Conservation (phyloP, 345 rosid genomes). For the Camelina neglecta region DNA sequence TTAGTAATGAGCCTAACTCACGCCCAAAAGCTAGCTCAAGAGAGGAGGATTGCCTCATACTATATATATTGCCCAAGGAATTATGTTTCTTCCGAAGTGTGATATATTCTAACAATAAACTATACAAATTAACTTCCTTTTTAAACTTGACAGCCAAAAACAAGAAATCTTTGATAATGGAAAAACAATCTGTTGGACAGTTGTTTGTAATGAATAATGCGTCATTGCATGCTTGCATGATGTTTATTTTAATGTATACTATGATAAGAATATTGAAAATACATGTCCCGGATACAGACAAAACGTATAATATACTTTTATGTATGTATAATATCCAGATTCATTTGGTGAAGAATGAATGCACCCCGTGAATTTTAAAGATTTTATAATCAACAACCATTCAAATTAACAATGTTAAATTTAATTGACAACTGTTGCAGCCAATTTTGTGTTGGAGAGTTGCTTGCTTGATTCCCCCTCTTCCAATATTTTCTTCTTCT, state of each 20-base stretch:
- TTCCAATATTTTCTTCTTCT: background rate
- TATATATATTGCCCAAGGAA: too few relatives aligned
- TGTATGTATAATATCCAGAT: background rate
- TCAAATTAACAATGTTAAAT: too few relatives aligned
- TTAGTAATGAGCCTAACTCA: too few relatives aligned
- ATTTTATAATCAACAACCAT: too few relatives aligned
- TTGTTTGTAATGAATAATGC: slow-evolving; percentile 19
- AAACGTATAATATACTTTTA: slow-evolving; percentile 4
- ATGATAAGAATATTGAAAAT: background rate
- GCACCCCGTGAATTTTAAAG: background rate
- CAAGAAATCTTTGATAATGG: slow-evolving; percentile 7
- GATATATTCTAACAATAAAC: background rate
- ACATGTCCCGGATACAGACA: slow-evolving; percentile 2
- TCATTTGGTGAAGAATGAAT: background rate
- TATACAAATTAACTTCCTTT: too few relatives aligned
- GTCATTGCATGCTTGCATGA: slow-evolving; percentile 32
- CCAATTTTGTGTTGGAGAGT: too few relatives aligned
- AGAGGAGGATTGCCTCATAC: too few relatives aligned
- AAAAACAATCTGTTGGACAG: slow-evolving; percentile 20
- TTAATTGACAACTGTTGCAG: too few relatives aligned
- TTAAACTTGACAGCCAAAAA: slow-evolving; percentile 13
- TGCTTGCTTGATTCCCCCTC: too few relatives aligned
- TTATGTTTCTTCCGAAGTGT: too few relatives aligned
- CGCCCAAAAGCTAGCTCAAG: too few relatives aligned
- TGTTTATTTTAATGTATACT: slow-evolving; percentile 17